phyloP scores from a whole-genome alignment of 2,329 filamentous ascomycete species.

The Arthroderma sp. region DNA sequence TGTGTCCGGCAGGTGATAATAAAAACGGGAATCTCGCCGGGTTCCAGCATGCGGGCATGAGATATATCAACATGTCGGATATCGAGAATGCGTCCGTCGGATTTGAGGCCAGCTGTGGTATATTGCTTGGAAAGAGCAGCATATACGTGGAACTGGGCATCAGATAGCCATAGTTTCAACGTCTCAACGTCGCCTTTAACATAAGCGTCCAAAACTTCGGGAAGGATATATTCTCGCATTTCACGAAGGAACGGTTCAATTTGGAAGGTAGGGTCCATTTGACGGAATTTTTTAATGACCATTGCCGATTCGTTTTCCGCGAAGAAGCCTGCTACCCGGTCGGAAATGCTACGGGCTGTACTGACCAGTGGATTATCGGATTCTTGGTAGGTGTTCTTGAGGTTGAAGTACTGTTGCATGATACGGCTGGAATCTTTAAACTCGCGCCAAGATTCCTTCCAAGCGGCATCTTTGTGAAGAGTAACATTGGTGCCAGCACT shows the following conservation, averaged over 20 bases:
- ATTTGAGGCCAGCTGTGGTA: slow-evolving; percentile 81
- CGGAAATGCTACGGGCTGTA: slow-evolving; percentile 85
- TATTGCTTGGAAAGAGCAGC: slow-evolving; percentile 96
- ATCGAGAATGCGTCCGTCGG: slow-evolving; percentile 87
- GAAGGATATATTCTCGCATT: slow-evolving; percentile 93
- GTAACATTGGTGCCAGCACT: slow-evolving; percentile 92
- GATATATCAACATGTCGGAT: slow-evolving; percentile 78
- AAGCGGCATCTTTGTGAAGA: slow-evolving; percentile 88
- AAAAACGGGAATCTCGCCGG: slow-evolving; percentile 61
- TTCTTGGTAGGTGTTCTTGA: slow-evolving; percentile 83
- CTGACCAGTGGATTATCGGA: slow-evolving; percentile 93
- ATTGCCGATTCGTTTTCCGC: slow-evolving; percentile 95
- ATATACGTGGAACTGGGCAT: slow-evolving; percentile 92
- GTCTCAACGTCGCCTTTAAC: slow-evolving; percentile 90
- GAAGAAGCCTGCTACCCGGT: slow-evolving; percentile 87
- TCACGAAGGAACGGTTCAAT: slow-evolving; percentile 89
- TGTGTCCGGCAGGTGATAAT: slow-evolving; percentile 94
- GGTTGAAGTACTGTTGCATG: slow-evolving; percentile 74
- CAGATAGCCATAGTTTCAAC: slow-evolving; percentile 87
- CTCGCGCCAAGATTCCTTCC: slow-evolving; percentile 96
- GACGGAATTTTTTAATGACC: slow-evolving; percentile 95
- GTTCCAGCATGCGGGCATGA: slow-evolving; percentile 34
- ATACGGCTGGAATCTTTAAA: slow-evolving; percentile 84
- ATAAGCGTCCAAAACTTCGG: slow-evolving; percentile 93
- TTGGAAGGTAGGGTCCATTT: slow-evolving; percentile 91